Evolutionary conservation across 768 basidiomycete genomes (phyloP).

Genomic region (Pleurotus djamor): DNA sequence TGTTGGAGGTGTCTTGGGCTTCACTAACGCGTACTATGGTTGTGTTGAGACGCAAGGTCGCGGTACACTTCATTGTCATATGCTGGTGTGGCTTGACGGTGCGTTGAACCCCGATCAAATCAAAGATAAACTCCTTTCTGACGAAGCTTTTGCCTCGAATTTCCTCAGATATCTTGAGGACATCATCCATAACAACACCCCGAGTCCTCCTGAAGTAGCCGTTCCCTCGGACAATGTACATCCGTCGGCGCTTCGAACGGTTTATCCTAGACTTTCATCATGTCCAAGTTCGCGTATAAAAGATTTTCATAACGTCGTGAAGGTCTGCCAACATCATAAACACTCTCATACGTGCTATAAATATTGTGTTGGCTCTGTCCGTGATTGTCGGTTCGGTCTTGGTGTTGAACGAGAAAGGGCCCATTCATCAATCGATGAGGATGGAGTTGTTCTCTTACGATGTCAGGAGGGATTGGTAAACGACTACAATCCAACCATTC

Average conservation of each 20-base stretch:
- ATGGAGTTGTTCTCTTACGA: too few species aligned
- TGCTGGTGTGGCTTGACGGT: too few species aligned
- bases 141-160: conserved; percentile 11
- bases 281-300: not conserved
- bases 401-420: too few species aligned
- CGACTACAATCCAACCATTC: conserved; percentile 37
- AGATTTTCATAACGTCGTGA: conserved; percentile 20
- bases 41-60: too few species aligned
- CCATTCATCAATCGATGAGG: too few species aligned
- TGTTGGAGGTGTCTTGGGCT: too few species aligned
- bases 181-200: conserved; percentile 21
- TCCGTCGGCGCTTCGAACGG: conserved; percentile 15
- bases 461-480: conserved; percentile 38
- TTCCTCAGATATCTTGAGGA: conserved; percentile 21
- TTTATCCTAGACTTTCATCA: not conserved
- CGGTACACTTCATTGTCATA: too few species aligned
- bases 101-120: too few species aligned
- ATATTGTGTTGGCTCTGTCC: conserved; percentile 28
- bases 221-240: conserved; percentile 11
- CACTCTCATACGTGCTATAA: conserved; percentile 36
- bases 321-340: conserved; percentile 26
- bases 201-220: conserved; percentile 4
- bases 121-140: too few species aligned
- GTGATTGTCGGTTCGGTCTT: conserved; percentile 28
- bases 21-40: too few species aligned